Base-by-base conservation (phyloP, 768 basidiomycete genomes). In the Imleria badia region DNA sequence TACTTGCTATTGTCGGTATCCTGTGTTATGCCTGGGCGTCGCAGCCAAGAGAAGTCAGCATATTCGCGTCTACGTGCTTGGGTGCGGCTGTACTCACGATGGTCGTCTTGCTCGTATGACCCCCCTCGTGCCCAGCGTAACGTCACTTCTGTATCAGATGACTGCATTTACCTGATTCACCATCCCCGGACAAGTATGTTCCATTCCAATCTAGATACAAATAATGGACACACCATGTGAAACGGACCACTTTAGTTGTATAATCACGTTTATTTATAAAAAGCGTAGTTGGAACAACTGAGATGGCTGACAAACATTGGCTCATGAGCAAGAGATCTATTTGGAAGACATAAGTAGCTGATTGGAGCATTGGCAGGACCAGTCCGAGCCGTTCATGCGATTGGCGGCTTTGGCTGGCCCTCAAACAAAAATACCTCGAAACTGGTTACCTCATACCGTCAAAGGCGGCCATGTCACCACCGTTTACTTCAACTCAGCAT, bases 11-110 rank as follows among this genome's bases (percentile, higher is more conserved):
- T 23, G 60, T 70, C 11, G 84, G 84, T 1, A 76, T 83, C 46
- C 6, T 82, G 6, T 76, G 76, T 58, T 82, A 77, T 54, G 72
- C 78, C 3, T 85, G 82, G 83, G 73, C 76, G 12, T 61, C 65
- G 22, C 75, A 82, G 51, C 73, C 81, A 1, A 54, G 31, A 5
- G 76, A 73, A 47, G 81, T 79, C 8, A 73, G 78, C 46, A 63
- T 81, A 39, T 77, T 80, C 41, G 71, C 76, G 17, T 75, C 72
- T 19, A 50, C 55, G 7, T 77, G 74, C 54, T 67, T 81, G 56
- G 76, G 60, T 1, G 48, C 70, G 34, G 77, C 74, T 33, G 19
- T 75, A 23, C 36, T 74, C 11, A 50, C 53, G 8, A 57, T 67
- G 59, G 33, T 23, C 44, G 10, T 50, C 41, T 45, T 68, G 40